Base-by-base conservation (phyloP, 1,284 basidiomycete genomes). In the Apiotrichum laibachii region DNA sequence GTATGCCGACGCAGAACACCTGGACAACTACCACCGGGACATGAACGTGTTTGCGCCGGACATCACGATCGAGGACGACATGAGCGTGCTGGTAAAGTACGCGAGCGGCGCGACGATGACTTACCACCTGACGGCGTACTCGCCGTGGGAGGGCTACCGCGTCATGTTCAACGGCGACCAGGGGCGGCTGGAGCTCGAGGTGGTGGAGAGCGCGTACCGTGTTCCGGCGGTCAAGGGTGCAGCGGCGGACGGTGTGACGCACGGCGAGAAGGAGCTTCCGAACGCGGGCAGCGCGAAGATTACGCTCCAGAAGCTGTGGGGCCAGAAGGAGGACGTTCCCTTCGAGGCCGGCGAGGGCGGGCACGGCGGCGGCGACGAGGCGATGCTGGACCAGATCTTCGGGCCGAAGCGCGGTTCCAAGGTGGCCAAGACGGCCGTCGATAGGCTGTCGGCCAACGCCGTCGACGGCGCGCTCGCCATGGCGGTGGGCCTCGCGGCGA, bases 51-150 rank as follows among this genome's bases (percentile, higher is more conserved):
- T 84, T 61, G 81, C 81, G 3, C 77, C 80, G 37, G 80, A 78
- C 31, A 83, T 84, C 58, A 80, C 79, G 2, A 84, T 84, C 60
- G 83, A 84, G 69, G 83, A 84, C 66, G 83, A 84, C 65, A 83
- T 84, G 81, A 74, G 79, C 53, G 77, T 84, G 5, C 73, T 84
- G 49, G 82, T 84, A 16, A 77, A 80, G 47, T 84, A 83, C 68
- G 77, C 80, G 58, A 79, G 76, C 7, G 82, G 81, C 12, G 81
- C 79, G 1, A 82, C 80, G n/a, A 80, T 84, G 80, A 82, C 82
- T 9, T 84, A 84, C 65, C 83, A 84, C 67, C 69, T 84, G 50
- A 75, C 72, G 11, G 71, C 75, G 10, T 77, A 76, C 65, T 67
- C 67, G 67, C 72, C 72, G 51, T 74, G 72, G 81, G 81, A 82